Conservation (phyloP, 192 early-diverging fungal genomes). For the Allomyces macrogynus region DNA sequence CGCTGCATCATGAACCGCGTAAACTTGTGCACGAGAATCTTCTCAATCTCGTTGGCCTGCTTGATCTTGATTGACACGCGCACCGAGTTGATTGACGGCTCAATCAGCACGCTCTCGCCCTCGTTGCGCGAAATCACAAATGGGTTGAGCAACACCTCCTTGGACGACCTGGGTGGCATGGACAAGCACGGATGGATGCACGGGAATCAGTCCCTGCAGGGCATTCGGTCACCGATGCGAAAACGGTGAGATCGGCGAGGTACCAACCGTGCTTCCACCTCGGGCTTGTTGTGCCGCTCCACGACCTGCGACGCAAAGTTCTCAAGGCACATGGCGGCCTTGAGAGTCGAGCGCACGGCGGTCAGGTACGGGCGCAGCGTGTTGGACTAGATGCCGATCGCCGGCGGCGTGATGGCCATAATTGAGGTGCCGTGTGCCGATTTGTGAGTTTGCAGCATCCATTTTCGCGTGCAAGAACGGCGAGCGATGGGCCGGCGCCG, state of each 20-base stretch:
- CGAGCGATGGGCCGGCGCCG: too few species aligned
- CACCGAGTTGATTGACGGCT: conserved; percentile 79
- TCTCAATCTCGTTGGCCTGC: conserved; percentile 92
- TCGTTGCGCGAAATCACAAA: conserved; percentile 74
- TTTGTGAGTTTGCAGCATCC: too few species aligned
- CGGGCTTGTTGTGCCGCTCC: conserved; percentile 95
- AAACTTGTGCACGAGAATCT: conserved; percentile 85
- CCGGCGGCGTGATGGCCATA: too few species aligned
- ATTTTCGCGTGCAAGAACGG: too few species aligned
- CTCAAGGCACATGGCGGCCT: conserved; percentile 85
- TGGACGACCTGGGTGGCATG: conserved; percentile 31
- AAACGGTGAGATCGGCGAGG: too few species aligned
- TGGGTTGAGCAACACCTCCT: conserved; percentile 70
- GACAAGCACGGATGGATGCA: not conserved
- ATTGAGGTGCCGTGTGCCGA: too few species aligned
- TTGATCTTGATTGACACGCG: conserved; percentile 91
- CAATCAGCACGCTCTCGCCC: conserved; percentile 80
- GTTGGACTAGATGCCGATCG: conserved; percentile 55
- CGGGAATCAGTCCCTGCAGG: not conserved
- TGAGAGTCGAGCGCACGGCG: conserved; percentile 80
- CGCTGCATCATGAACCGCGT: conserved; percentile 95
- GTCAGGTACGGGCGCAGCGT: conserved; percentile 88
- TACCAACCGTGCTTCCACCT: conserved; percentile 65
- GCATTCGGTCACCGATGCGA: not conserved
- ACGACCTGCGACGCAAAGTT: conserved; percentile 96